Evolutionary conservation across 2,329 filamentous ascomycete species (phyloP).

Genomic region (Botrytis cinerea): DNA sequence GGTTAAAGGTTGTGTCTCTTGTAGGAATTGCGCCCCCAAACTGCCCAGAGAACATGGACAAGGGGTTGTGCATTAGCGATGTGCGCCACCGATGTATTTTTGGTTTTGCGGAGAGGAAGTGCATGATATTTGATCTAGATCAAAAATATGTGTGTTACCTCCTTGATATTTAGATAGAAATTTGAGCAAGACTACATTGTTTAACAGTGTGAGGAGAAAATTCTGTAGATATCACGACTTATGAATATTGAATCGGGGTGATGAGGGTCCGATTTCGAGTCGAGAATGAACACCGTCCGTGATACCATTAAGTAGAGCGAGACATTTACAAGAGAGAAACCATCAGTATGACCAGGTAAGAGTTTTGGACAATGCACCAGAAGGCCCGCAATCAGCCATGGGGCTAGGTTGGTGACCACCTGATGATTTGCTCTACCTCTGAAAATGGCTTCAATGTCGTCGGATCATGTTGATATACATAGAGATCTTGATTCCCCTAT

Average conservation of each 20-base stretch:
- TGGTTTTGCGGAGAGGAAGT: neutral
- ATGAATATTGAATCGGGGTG: neutral
- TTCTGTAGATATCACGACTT: neutral
- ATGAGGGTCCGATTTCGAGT: neutral
- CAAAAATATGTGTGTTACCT: neutral
- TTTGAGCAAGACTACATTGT: rapidly evolving
- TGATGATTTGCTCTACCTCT: neutral
- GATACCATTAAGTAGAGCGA: neutral
- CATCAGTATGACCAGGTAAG: neutral
- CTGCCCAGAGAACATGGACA: neutral
- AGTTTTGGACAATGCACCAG: neutral
- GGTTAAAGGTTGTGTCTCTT: neutral
- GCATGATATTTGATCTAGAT: neutral
- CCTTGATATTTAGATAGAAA: neutral
- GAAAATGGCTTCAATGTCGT: neutral
- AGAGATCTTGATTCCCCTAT: neutral
- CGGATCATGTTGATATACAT: neutral
- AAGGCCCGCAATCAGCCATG: neutral
- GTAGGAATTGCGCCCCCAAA: neutral
- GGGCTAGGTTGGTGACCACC: neutral
- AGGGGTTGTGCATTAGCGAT: slow-evolving; percentile 12
- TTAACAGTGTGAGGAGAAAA: neutral
- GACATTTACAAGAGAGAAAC: rapidly evolving
- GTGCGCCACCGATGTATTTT: neutral
- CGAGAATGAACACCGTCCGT: neutral